phyloP scores from a whole-genome alignment of 2,329 filamentous ascomycete genomes.

The Alternaria sp. region DNA sequence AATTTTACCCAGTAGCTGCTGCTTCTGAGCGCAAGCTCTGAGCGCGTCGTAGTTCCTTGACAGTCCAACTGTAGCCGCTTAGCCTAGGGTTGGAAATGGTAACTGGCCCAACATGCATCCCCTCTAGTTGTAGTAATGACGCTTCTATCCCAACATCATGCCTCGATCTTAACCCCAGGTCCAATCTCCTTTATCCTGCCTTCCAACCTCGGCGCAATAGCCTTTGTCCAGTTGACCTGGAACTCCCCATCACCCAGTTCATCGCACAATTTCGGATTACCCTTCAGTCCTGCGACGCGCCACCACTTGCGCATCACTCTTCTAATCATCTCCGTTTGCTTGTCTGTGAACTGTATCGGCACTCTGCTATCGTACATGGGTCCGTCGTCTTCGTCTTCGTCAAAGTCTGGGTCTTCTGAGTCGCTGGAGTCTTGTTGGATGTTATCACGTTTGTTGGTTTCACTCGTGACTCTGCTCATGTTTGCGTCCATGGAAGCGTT shows the following conservation, averaged over 20 bases:
- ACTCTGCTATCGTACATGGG: slow-evolving; percentile 55
- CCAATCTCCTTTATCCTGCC: slow-evolving; percentile 68
- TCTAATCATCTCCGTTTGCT: slow-evolving; percentile 69
- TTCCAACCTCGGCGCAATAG: slow-evolving; percentile 79
- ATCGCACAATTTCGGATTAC: slow-evolving; percentile 59
- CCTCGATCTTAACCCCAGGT: slow-evolving; percentile 3
- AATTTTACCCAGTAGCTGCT: slow-evolving; percentile 56
- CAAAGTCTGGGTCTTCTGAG: slow-evolving; percentile 42
- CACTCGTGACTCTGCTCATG: slow-evolving; percentile 19
- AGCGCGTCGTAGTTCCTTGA: slow-evolving; percentile 63
- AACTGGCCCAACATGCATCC: too few relatives aligned
- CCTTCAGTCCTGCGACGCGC: slow-evolving; percentile 69
- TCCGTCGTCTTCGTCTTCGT: slow-evolving; percentile 53
- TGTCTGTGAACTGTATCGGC: slow-evolving; percentile 50
- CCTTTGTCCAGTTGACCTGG: slow-evolving; percentile 75
- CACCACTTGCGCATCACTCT: slow-evolving; percentile 79
- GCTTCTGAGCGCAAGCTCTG: slow-evolving; percentile 62
- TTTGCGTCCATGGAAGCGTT: slow-evolving; percentile 23
- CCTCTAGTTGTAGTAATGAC: neutral
- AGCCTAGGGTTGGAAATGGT: too few relatives aligned
- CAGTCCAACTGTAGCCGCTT: too few relatives aligned
- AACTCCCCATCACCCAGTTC: slow-evolving; percentile 68
- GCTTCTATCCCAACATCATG: neutral
- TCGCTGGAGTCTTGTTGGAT: neutral
- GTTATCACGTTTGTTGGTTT: slow-evolving; percentile 2